A percentile compares a stretch with the other conserved stretches of the same genome.
Evolutionary conservation across 2,329 filamentous ascomycete genomes (phyloP).

Genomic region (Stachybotrys chlorohalonatus): DNA sequence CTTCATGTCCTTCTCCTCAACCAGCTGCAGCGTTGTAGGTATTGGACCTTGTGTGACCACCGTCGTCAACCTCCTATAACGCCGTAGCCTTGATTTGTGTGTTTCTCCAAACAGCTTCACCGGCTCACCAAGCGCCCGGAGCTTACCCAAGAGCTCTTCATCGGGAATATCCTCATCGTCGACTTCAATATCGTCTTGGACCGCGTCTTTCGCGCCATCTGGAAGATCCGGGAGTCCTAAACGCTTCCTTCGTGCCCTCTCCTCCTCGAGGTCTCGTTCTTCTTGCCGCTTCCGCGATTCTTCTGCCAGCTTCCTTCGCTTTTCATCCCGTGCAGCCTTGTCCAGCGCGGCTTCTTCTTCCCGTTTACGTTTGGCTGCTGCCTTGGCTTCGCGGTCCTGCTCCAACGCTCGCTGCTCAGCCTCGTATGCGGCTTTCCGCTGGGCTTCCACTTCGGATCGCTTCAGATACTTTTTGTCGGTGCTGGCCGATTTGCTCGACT

Average conservation of each 20-base stretch:
- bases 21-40: constrained; percentile 70
- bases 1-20: constrained; percentile 85
- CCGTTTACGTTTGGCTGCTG: constrained; percentile 72
- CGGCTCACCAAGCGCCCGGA: constrained; percentile 68
- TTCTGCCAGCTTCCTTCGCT: constrained; percentile 71
- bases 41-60: constrained; percentile 68
- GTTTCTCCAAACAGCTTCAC: constrained; percentile 72
- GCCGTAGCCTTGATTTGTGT: constrained; percentile 57
- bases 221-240: constrained; percentile 72
- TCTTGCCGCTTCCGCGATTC: constrained; percentile 63
- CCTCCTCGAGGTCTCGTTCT: constrained; percentile 64
- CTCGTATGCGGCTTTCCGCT: constrained; percentile 69
- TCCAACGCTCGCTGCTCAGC: constrained; percentile 72
- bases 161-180: constrained; percentile 53
- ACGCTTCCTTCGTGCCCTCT: constrained; percentile 62
- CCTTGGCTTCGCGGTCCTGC: constrained; percentile 58
- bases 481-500: constrained; percentile 50
- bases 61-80: constrained; percentile 59
- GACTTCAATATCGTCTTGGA: constrained; percentile 32
- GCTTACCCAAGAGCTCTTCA: constrained; percentile 56
- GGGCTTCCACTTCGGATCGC: constrained; percentile 77
- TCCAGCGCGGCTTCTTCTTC: constrained; percentile 77
- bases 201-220: constrained; percentile 26
- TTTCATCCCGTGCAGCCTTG: constrained; percentile 65
- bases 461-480: constrained; percentile 68